Percentiles rank a stretch among this genome's conserved stretches.
phyloP scores from a whole-genome alignment of 2,329 filamentous ascomycete species.

The Fusarium graminum region DNA sequence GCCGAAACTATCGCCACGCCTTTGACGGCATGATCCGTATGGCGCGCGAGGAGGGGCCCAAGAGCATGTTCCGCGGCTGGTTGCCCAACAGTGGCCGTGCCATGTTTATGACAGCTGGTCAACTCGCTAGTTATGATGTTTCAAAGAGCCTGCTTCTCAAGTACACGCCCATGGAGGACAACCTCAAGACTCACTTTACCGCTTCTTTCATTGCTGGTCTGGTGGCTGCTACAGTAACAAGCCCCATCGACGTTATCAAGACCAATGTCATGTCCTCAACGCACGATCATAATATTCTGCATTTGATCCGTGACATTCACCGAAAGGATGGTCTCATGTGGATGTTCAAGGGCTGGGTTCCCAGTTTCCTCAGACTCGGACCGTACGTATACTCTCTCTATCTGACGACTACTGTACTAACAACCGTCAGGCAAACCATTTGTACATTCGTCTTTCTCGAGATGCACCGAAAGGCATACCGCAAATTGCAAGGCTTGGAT shows the following conservation, averaged over 20 bases:
- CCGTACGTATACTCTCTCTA: conserved; percentile 61
- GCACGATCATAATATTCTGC: conserved; percentile 64
- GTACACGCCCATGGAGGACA: conserved; percentile 76
- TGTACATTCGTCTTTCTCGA: conserved; percentile 89
- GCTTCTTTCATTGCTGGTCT: conserved; percentile 84
- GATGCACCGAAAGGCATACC: conserved; percentile 84
- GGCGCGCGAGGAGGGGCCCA: conserved; percentile 83
- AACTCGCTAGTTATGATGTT: conserved; percentile 86
- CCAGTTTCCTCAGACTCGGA: conserved; percentile 75
- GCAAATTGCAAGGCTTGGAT: conserved; percentile 61
- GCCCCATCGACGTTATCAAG: conserved; percentile 90
- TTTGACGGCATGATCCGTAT: conserved; percentile 88
- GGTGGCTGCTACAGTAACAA: conserved; percentile 86
- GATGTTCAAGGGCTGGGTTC: conserved; percentile 93
- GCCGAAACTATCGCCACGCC: conserved; percentile 90
- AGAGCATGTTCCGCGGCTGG: conserved; percentile 84
- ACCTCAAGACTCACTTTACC: conserved; percentile 81
- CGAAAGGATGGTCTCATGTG: conserved; percentile 78
- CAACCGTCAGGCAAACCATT: conserved; percentile 76
- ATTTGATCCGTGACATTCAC: conserved; percentile 75
- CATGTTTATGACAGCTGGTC: conserved; percentile 87
- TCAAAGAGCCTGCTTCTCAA: conserved; percentile 79
- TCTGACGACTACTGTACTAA: conserved; percentile 21
- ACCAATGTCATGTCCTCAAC: conserved; percentile 84
- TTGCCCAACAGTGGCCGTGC: conserved; percentile 85